Conservation (phyloP, 345 rosid genomes). For the Aquilaria malaccensis region DNA sequence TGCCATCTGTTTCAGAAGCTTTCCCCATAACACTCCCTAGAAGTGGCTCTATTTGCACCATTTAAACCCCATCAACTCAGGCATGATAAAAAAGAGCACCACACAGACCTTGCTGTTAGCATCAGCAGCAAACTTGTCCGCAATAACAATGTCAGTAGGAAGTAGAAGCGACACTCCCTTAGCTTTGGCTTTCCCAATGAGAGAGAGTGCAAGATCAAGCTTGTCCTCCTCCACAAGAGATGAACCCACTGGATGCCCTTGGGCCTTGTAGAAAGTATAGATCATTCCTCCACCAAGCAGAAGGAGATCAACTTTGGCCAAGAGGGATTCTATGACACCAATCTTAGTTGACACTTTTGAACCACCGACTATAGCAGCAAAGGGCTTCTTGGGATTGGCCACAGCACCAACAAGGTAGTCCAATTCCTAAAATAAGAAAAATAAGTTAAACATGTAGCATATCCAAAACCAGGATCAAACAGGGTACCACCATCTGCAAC, state of each 20-base stretch:
- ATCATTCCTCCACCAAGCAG: conserved; percentile 98
- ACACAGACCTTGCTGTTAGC: conserved; percentile 75
- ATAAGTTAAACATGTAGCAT: not conserved
- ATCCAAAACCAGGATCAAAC: no score
- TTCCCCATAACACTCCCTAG: not conserved
- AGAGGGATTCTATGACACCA: conserved; percentile 89
- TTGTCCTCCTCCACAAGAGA: conserved; percentile 96
- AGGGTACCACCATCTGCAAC: not conserved
- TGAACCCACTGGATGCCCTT: conserved; percentile 71
- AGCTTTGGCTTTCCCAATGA: conserved; percentile 84
- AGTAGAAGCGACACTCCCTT: conserved; percentile 81
- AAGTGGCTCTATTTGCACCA: not conserved
- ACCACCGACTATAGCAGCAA: conserved; percentile 96
- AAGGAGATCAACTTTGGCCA: conserved; percentile 72
- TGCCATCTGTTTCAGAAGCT: not conserved
- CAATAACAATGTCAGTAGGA: conserved; percentile 83
- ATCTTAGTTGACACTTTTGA: conserved; percentile 91
- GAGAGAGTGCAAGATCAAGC: conserved; percentile 72
- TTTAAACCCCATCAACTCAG: not conserved
- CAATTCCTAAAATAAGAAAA: conserved; percentile 49
- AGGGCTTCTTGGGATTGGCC: conserved; percentile 81
- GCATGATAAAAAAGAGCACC: not conserved
- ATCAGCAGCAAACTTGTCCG: conserved; percentile 89
- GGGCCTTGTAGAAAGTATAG: conserved; percentile 97
- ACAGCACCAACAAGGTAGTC: conserved; percentile 98